A percentile compares a stretch with the other conserved stretches of the same genome.
These are phyloP conservation scores for Umbilicus rupestris DNA, from an alignment of 164 flowering plant species.

Conservation along the genomic window DNA sequence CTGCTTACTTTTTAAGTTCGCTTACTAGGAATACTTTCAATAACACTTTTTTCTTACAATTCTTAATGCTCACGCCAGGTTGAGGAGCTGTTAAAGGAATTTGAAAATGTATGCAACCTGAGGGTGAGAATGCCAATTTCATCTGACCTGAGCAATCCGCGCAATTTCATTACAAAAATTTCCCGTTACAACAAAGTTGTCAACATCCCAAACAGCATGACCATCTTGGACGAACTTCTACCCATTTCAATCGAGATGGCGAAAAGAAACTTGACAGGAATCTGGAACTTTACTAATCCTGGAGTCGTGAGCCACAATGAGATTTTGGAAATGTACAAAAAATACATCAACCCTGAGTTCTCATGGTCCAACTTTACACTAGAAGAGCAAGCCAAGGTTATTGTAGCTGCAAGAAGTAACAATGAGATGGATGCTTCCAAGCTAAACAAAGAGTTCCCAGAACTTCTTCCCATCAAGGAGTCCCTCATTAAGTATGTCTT, in stretches of 20 bases:
- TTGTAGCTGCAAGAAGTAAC: conserved; percentile 2
- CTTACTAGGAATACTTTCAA: neutral
- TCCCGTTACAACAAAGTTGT: neutral
- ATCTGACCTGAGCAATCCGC: conserved; percentile 5
- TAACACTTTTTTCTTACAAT: neutral
- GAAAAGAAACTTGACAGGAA: neutral
- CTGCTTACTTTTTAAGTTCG: neutral
- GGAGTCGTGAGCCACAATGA: conserved; percentile 1
- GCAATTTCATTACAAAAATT: conserved; percentile 2
- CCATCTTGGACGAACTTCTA: neutral
- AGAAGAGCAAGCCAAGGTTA: conserved; percentile 7
- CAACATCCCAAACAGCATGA: neutral
- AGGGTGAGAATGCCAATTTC: conserved; percentile 3
- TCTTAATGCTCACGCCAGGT: neutral
- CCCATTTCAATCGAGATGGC: conserved; percentile 5
- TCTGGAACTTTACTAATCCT: neutral
- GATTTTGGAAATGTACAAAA: neutral
- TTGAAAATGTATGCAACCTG: conserved; percentile 4
- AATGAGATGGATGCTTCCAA: conserved; percentile 3
- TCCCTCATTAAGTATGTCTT: conserved; percentile 2
- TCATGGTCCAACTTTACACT: neutral
- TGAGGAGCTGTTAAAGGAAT: conserved; percentile 3
- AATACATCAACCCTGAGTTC: neutral
- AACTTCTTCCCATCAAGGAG: neutral
- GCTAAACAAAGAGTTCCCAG: neutral